Evolutionary conservation across 345 rosid species (phyloP).

Genomic region (Citropsis articulata): DNA sequence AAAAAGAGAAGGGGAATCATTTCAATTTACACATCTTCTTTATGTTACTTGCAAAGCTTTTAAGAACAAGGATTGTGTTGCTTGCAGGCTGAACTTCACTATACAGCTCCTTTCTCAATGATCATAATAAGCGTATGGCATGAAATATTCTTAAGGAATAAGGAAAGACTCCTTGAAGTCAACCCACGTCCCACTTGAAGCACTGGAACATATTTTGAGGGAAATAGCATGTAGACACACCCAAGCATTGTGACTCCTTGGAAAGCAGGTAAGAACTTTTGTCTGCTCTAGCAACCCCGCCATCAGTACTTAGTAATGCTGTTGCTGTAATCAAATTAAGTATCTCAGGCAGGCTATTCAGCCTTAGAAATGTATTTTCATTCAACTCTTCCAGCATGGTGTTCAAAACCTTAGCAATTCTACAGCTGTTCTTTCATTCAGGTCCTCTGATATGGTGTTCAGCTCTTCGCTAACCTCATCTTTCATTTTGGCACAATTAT

Average conservation of each 20-base stretch:
- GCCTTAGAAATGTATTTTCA: conserved; percentile 7
- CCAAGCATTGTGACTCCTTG: not conserved
- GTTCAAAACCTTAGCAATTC: conserved; percentile 18
- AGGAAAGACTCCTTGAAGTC: conserved; percentile 16
- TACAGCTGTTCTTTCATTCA: conserved; percentile 18
- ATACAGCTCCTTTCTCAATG: not conserved
- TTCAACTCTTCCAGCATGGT: conserved; percentile 20
- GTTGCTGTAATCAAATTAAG: conserved; percentile 14
- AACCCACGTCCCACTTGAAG: conserved; percentile 43
- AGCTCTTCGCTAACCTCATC: conserved; percentile 23
- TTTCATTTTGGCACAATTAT: conserved; percentile 34
- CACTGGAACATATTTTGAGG: conserved; percentile 19
- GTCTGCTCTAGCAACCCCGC: conserved; percentile 7
- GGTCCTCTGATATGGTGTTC: conserved; percentile 18
- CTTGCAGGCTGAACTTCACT: not conserved
- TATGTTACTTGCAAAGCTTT: conserved; percentile 7
- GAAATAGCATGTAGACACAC: not conserved
- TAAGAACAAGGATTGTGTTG: not conserved
- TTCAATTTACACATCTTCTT: conserved; percentile 2
- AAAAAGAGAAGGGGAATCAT: not conserved
- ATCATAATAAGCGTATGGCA: not conserved
- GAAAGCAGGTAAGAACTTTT: conserved; percentile 13
- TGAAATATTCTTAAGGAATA: not conserved
- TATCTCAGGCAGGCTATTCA: conserved; percentile 16
- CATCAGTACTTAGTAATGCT: conserved; percentile 10